A percentile compares a stretch with the other conserved stretches of the same genome.
Evolutionary conservation across 768 basidiomycete species (phyloP).

Genomic region (Filobasidium floriforme): DNA sequence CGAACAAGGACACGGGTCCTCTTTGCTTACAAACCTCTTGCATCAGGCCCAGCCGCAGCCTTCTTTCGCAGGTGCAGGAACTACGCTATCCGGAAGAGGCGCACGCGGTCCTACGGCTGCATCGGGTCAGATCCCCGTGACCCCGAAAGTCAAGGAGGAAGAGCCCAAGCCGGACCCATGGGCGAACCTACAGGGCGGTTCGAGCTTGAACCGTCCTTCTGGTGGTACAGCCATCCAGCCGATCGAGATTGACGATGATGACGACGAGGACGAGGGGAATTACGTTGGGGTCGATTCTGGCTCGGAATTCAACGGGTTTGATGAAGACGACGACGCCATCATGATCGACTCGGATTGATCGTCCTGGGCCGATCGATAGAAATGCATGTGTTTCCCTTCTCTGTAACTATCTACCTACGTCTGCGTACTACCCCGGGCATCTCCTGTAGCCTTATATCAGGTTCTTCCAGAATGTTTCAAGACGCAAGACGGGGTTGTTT

Average conservation of each 20-base stretch:
- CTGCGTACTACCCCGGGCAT: no score
- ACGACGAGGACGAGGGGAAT: constrained; percentile 27
- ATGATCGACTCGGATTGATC: constrained; percentile 21
- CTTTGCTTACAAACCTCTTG: constrained; percentile 38
- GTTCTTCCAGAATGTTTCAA: no score
- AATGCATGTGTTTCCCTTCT: background rate
- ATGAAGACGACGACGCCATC: constrained; percentile 22
- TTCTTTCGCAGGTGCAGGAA: constrained; percentile 62
- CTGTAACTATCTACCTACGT: no score
- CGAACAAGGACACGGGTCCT: constrained; percentile 21
- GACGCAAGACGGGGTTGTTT: no score
- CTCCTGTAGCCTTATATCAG: background rate
- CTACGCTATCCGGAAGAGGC: constrained; percentile 57
- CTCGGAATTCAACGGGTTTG: constrained; percentile 22
- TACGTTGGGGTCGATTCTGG: constrained; percentile 26
- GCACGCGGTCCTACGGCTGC: constrained; percentile 35
- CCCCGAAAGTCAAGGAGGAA: constrained; percentile 55
- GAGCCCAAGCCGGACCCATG: constrained; percentile 45
- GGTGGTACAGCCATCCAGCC: constrained; percentile 39
- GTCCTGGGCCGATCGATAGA: background rate
- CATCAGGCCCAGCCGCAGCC: constrained; percentile 27
- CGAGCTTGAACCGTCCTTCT: constrained; percentile 49
- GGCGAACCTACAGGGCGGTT: constrained; percentile 45
- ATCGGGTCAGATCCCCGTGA: constrained; percentile 41
- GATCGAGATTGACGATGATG: constrained; percentile 28